Conservation (phyloP, 495 filamentous ascomycete genomes). For the Penicillium flavigenum region DNA sequence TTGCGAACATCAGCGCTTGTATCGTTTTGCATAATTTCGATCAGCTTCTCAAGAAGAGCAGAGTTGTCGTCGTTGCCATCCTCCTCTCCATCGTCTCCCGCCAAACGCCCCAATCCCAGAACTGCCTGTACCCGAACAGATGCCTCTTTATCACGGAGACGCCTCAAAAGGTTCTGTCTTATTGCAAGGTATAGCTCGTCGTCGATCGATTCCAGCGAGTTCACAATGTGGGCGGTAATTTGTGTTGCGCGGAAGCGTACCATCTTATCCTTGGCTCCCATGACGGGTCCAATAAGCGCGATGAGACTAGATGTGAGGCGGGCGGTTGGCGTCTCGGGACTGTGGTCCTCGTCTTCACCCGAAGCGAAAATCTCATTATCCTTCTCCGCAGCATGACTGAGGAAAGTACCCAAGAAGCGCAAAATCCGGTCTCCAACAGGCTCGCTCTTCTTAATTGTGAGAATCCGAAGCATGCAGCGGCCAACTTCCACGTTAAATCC, state of each 20-base stretch:
- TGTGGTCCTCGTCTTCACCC: conserved; percentile 42
- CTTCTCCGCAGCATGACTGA: conserved; percentile 81
- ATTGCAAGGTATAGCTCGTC: conserved; percentile 84
- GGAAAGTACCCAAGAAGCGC: conserved; percentile 79
- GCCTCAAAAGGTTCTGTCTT: conserved; percentile 70
- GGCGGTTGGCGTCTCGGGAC: conserved; percentile 75
- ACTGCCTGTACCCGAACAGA: conserved; percentile 94
- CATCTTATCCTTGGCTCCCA: conserved; percentile 83
- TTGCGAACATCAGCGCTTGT: conserved; percentile 89
- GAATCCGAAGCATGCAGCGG: conserved; percentile 74
- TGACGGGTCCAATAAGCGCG: conserved; percentile 62
- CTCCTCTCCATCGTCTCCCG: conserved; percentile 74
- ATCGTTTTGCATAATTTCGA: conserved; percentile 92
- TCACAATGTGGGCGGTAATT: conserved; percentile 81
- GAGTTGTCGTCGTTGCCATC: conserved; percentile 66
- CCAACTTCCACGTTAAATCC: conserved; percentile 85
- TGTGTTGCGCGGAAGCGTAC: conserved; percentile 90
- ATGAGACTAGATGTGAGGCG: conserved; percentile 75
- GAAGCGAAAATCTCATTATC: conserved; percentile 50
- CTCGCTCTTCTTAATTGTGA: conserved; percentile 91
- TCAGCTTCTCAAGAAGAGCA: conserved; percentile 74
- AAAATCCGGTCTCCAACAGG: conserved; percentile 81
- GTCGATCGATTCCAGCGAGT: conserved; percentile 85
- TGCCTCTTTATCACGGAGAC: conserved; percentile 89
- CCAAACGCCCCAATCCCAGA: conserved; percentile 78